Conservation (phyloP, 768 basidiomycete genomes). For the Mycena indigotica region DNA sequence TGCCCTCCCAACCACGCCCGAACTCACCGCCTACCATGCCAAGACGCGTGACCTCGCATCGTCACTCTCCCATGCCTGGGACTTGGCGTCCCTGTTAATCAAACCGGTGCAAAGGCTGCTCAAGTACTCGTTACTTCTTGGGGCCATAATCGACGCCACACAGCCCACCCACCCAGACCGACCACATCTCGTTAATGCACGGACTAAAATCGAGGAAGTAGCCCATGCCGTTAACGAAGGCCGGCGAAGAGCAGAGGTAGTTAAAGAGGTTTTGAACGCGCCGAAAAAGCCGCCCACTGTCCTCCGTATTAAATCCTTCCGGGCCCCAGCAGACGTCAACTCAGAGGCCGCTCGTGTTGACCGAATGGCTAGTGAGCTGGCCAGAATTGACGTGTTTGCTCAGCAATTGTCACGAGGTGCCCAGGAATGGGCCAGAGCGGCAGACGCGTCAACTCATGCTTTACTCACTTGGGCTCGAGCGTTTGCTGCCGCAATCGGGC, state of each 20-base stretch:
- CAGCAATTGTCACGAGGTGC: conserved; percentile 62
- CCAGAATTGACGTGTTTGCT: conserved; percentile 57
- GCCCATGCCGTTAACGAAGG: conserved; percentile 80
- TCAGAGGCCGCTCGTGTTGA: conserved; percentile 56
- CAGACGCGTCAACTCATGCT: conserved; percentile 49
- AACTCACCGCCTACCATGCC: conserved; percentile 65
- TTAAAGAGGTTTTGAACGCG: conserved; percentile 68
- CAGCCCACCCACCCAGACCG: conserved; percentile 70
- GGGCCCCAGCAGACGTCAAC: conserved; percentile 29
- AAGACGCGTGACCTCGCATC: conserved; percentile 69
- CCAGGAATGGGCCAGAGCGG: conserved; percentile 63
- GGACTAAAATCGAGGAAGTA: conserved; percentile 66
- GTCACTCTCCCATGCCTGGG: conserved; percentile 84
- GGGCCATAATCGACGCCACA: conserved; percentile 75
- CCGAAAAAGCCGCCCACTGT: conserved; percentile 41
- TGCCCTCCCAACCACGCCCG: conserved; percentile 37
- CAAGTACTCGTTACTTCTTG: conserved; percentile 88
- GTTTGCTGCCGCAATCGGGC: conserved; percentile 70
- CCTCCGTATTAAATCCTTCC: conserved; percentile 22
- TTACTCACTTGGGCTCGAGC: conserved; percentile 64
- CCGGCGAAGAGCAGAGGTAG: conserved; percentile 72
- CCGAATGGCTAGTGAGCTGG: conserved; percentile 56
- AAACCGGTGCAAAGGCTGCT: conserved; percentile 96
- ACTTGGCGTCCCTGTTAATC: conserved; percentile 90
- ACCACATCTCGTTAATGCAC: conserved; percentile 53